Evolutionary conservation across 1,139 yeast species (phyloP).

Genomic region (Kazachstania sp.): DNA sequence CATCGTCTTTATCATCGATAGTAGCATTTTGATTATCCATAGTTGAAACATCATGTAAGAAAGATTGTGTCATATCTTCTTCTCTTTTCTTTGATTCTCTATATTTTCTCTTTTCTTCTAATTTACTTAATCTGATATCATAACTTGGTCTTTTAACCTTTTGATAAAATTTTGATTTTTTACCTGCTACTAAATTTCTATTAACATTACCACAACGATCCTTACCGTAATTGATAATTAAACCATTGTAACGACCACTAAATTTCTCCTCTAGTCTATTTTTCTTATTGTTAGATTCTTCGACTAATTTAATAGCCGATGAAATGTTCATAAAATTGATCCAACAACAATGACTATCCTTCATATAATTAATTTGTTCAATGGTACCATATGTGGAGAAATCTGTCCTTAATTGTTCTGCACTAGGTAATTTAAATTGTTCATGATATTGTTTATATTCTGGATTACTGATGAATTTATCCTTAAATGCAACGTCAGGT

Average conservation of each 20-base stretch:
- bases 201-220: constrained; percentile 74
- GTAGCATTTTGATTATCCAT: neutral
- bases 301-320: constrained; percentile 68
- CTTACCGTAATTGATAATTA: constrained; percentile 67
- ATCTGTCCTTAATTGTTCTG: constrained; percentile 53
- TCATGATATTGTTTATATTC: constrained; percentile 22
- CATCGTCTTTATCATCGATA: constrained; percentile 8
- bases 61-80: neutral
- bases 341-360: constrained; percentile 72
- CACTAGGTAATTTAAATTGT: constrained; percentile 33
- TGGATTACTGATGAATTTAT: constrained; percentile 27
- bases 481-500: constrained; percentile 35
- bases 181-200: constrained; percentile 26
- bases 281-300: constrained; percentile 38
- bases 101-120: constrained; percentile 25
- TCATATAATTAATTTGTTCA: constrained; percentile 70
- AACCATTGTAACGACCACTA: constrained; percentile 43
- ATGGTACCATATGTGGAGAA: constrained; percentile 67
- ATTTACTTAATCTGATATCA: constrained; percentile 19
- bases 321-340: constrained; percentile 70
- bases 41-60: neutral
- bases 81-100: constrained; percentile 14
- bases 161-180: constrained; percentile 35
- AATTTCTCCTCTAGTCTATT: constrained; percentile 33
- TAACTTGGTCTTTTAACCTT: constrained; percentile 31